Evolutionary conservation across 2,329 filamentous ascomycete genomes (phyloP), one percentile per base, ranked within the genome.

Genomic region (Xylaria polymorpha): DNA sequence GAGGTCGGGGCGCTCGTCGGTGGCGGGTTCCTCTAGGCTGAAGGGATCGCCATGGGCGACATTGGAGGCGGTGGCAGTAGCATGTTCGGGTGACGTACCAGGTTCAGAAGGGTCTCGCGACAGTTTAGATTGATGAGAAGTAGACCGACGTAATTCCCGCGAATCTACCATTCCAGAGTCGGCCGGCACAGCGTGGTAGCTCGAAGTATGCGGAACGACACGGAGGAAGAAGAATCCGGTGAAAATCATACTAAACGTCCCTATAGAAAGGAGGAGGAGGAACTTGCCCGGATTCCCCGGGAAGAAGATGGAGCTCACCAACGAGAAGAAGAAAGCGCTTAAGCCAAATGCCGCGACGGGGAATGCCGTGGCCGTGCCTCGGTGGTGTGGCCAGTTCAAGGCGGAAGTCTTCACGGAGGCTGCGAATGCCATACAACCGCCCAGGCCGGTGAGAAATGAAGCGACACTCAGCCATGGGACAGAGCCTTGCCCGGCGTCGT

Each of bases 271-370:
- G 35, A 98, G 83, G 72, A 95, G 84, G 66, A 99, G 85, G 74
- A 98, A 94, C 46, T 88, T 87, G 64, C 91, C 91, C 0, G 94
- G 96, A 75, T 97, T 90, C 46, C 94, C 93, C 2, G 93, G 92
- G 77, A 97, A 94, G 48, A 93, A 83, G 56, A 97, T 78, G 20
- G 89, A 88, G 25, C 94, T 93, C 41, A 97, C 81, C 2, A 91
- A 86, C 0, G 96, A 95, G 82, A 98, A 99, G 84, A 98, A 97
- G 82, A 99, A 96, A 64, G 96, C 96, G 79, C 94, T 98, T 66
- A 99, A 83, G 3, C 96, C 96, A 78, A 98, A 98, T 3, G 93
- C 94, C 66, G 96, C 93, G 65, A 98, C 82, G 6, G 96, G 95
- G 75, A 98, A 96, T 1, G 94, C 94, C 6, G 96, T 98, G 6